phyloP scores from a whole-genome alignment of 106 monocot species.

The Dendrobium officinale region DNA sequence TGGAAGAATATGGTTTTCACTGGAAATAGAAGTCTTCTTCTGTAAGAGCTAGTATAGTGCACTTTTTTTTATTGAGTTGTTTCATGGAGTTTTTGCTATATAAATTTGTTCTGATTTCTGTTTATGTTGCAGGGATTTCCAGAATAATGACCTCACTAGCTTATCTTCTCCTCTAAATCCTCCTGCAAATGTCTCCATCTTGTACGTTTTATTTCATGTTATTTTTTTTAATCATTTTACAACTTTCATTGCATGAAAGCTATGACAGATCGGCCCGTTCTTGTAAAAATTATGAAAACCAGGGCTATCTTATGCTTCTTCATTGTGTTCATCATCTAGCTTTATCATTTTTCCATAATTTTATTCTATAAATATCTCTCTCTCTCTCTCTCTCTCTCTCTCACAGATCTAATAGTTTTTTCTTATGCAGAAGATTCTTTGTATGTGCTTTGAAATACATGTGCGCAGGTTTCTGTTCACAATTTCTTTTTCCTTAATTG shows the following conservation, averaged over 20 bases:
- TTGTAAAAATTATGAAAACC: background rate
- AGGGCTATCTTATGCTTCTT: background rate
- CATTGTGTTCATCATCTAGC: background rate
- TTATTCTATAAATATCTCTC: too few relatives aligned
- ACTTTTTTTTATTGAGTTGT: constrained; percentile 3
- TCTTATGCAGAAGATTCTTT: background rate
- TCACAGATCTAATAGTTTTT: background rate
- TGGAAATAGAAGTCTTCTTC: constrained; percentile 66
- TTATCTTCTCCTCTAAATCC: constrained; percentile 45
- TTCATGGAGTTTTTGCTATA: background rate
- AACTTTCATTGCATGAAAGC: background rate
- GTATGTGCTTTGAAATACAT: background rate
- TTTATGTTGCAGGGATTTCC: constrained; percentile 68
- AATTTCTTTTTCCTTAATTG: background rate
- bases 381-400: too few relatives aligned
- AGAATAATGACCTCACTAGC: constrained; percentile 61
- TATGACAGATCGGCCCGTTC: background rate
- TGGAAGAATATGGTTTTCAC: constrained; percentile 56
- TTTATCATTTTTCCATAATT: too few relatives aligned
- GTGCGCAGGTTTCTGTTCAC: background rate
- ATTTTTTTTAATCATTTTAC: background rate
- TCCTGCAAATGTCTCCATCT: constrained; percentile 73
- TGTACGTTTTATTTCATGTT: constrained; percentile 44
- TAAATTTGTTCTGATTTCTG: background rate
- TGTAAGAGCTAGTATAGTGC: constrained; percentile 50